These are phyloP conservation scores for Mortierella sp. DNA, from an alignment of 371 early-diverging fungal species.

Conservation along the genomic window DNA sequence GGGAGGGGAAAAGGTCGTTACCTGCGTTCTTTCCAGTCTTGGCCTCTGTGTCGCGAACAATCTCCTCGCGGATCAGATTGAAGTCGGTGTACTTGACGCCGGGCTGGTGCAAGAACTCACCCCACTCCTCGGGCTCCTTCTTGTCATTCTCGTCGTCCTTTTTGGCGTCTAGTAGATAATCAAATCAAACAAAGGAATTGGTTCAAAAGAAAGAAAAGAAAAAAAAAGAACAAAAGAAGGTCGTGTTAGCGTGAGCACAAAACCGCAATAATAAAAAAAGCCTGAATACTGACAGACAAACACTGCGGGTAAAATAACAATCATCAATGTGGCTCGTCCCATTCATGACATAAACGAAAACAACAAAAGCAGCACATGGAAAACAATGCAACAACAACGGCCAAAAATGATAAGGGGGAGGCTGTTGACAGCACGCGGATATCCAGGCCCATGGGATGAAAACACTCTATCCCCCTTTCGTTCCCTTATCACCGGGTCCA, in stretches of 20 bases:
- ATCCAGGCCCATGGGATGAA: background rate
- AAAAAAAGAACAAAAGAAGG: background rate
- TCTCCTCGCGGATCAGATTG: constrained; percentile 95
- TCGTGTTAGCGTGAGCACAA: background rate
- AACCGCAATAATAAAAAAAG: background rate
- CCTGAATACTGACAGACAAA: background rate
- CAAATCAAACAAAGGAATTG: background rate
- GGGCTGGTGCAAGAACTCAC: constrained; percentile 96
- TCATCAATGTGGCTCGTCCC: background rate
- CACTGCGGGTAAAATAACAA: background rate
- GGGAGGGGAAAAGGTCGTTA: constrained; percentile 2
- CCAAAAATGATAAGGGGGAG: constrained; percentile 6
- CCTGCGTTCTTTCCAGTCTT: constrained; percentile 94
- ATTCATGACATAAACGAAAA: background rate
- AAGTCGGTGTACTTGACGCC: constrained; percentile 94
- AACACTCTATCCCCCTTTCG: background rate
- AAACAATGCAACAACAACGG: background rate
- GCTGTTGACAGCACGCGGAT: constrained; percentile 9
- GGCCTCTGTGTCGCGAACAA: constrained; percentile 91
- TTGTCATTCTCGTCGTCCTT: constrained; percentile 52
- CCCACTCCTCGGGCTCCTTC: constrained; percentile 92
- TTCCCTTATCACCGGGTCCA: constrained; percentile 6
- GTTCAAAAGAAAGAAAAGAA: background rate
- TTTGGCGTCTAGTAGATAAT: constrained; percentile 12
- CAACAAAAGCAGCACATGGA: background rate